A percentile compares a stretch with the other conserved stretches of the same genome.
These are phyloP conservation scores for Penicillium corylophilum DNA, from an alignment of 2,329 filamentous ascomycete genomes.

Conservation along the genomic window DNA sequence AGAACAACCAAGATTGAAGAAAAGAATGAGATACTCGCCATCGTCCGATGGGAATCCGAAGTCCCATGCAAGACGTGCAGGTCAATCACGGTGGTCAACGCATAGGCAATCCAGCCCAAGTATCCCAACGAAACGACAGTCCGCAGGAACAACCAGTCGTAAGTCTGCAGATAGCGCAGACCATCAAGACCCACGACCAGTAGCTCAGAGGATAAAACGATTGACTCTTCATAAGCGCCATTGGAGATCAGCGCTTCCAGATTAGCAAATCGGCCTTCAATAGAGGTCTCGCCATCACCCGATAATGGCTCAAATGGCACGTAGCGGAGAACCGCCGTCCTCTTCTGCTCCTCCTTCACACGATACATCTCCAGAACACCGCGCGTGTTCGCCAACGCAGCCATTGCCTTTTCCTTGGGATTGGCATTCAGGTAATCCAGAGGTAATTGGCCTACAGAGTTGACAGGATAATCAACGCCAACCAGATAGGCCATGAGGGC, in stretches of 20 bases:
- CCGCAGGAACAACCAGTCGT: constrained; percentile 95
- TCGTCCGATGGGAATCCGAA: constrained; percentile 62
- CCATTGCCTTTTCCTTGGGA: constrained; percentile 75
- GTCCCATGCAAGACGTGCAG: constrained; percentile 77
- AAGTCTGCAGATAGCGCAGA: constrained; percentile 91
- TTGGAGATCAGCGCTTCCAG: constrained; percentile 68
- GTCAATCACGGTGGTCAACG: constrained; percentile 83
- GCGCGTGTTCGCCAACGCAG: constrained; percentile 77
- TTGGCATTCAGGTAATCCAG: constrained; percentile 74
- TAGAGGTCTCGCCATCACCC: constrained; percentile 56
- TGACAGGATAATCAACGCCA: constrained; percentile 87
- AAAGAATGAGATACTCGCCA: constrained; percentile 63
- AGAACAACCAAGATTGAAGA: constrained; percentile 72
- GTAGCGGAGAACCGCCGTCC: constrained; percentile 71
- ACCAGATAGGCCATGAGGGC: constrained; percentile 92
- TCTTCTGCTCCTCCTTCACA: constrained; percentile 87
- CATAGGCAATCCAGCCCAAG: constrained; percentile 92
- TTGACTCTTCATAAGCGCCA: constrained; percentile 71
- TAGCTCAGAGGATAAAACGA: constrained; percentile 72
- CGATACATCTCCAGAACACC: constrained; percentile 93
- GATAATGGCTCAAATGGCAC: constrained; percentile 71
- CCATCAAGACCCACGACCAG: constrained; percentile 77
- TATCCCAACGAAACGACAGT: constrained; percentile 88
- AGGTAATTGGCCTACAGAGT: constrained; percentile 91
- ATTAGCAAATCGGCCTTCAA: constrained; percentile 64